Evolutionary conservation across 768 basidiomycete genomes (phyloP).

Genomic region (Naganishia randhawae): DNA sequence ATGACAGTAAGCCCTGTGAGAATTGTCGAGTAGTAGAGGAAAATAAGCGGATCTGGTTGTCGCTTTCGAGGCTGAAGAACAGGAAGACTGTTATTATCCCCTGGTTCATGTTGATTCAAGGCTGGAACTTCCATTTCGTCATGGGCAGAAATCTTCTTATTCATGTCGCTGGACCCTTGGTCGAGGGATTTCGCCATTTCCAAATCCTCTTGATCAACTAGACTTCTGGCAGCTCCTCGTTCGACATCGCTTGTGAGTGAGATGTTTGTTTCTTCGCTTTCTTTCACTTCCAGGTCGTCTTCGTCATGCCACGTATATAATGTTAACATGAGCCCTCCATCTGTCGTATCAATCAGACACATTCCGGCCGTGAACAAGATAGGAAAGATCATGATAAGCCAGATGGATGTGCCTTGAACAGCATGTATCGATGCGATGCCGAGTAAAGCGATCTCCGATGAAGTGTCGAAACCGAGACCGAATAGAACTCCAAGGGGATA

Average conservation of each 20-base stretch:
- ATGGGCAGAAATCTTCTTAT: not conserved
- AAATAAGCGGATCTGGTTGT: constrained; percentile 25
- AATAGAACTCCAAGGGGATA: constrained; percentile 26
- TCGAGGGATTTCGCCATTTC: not conserved
- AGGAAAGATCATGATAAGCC: constrained; percentile 27
- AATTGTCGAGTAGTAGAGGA: constrained; percentile 28
- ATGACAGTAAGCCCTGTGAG: constrained; percentile 23
- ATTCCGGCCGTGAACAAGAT: constrained; percentile 27
- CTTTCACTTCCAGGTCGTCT: constrained; percentile 8
- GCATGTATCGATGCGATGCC: constrained; percentile 27
- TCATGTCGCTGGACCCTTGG: not conserved
- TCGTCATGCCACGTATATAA: constrained; percentile 26
- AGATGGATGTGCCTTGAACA: constrained; percentile 26
- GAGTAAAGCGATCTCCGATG: constrained; percentile 28
- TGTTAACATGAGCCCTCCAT: constrained; percentile 23
- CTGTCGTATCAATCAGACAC: constrained; percentile 25
- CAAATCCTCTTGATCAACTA: not conserved
- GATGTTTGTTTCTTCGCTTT: not conserved
- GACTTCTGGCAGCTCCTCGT: not conserved
- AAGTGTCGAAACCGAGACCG: constrained; percentile 31
- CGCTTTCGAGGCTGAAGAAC: constrained; percentile 10
- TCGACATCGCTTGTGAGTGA: not conserved
- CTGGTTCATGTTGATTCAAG: not conserved
- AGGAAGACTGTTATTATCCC: not conserved
- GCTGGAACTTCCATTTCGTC: not conserved